Evolutionary conservation across 116 monocot genomes (phyloP).

Genomic region (Posidonia oceanica): DNA sequence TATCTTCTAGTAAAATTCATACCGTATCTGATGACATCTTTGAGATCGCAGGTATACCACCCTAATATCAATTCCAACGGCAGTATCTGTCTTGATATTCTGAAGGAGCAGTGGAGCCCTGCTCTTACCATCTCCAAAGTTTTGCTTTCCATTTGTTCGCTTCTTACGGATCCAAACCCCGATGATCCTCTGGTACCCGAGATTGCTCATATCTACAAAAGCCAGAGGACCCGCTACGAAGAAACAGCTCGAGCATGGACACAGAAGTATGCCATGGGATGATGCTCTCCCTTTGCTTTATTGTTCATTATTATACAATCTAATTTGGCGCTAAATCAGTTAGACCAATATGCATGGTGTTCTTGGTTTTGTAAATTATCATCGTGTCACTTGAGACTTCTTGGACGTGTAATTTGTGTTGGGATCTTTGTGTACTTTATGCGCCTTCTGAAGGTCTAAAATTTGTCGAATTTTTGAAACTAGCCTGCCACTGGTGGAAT

Average conservation of each 20-base stretch:
- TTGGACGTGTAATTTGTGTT: background rate
- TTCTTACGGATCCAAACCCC: constrained; percentile 59
- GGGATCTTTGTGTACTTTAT: background rate
- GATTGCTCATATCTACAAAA: constrained; percentile 67
- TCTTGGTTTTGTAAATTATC: constrained; percentile 2
- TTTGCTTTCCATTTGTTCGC: constrained; percentile 62
- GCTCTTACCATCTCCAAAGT: constrained; percentile 80
- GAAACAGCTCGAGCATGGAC: constrained; percentile 67
- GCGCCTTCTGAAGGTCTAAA: too few species aligned
- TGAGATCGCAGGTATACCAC: constrained; percentile 51
- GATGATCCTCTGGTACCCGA: constrained; percentile 70
- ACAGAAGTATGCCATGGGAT: constrained; percentile 80
- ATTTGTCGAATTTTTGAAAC: too few species aligned
- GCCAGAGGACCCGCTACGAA: constrained; percentile 45
- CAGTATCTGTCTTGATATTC: constrained; percentile 72
- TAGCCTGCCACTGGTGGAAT: too few species aligned
- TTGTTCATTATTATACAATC: background rate
- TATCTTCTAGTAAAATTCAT: too few species aligned
- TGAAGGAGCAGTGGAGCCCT: constrained; percentile 76
- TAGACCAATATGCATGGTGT: too few species aligned
- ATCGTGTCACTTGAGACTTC: background rate
- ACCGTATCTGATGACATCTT: too few species aligned
- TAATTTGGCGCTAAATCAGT: background rate
- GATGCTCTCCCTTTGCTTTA: constrained; percentile 2
- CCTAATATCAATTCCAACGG: constrained; percentile 81